Conservation (phyloP, 176 grass and related monocot genomes). For the Eleusine indica region DNA sequence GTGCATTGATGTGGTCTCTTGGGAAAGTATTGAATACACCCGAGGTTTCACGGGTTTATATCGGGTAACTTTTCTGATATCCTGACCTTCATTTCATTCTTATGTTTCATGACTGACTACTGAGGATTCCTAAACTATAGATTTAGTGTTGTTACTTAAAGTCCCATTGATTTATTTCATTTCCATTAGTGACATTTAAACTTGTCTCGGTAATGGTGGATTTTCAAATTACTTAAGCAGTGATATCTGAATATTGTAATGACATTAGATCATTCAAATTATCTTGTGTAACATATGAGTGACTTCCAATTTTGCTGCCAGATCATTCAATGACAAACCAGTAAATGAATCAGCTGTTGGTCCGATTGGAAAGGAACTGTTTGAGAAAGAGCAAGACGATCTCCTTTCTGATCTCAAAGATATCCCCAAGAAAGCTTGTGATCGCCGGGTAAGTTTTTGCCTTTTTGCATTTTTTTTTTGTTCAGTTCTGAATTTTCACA, state of each 20-base stretch:
- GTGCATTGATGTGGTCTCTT: constrained; percentile 98
- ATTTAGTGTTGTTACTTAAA: constrained; percentile 23
- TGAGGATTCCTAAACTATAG: constrained; percentile 8
- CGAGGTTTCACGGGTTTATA: constrained; percentile 93
- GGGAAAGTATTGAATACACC: constrained; percentile 99
- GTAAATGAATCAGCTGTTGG: constrained; percentile 83
- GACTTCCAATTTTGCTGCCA: constrained; percentile 40
- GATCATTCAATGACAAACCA: constrained; percentile 98
- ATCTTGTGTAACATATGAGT: neutral
- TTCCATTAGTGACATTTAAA: neutral
- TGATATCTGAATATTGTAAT: constrained; percentile 10
- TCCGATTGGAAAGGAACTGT: constrained; percentile 89
- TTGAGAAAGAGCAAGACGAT: constrained; percentile 97
- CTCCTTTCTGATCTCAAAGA: constrained; percentile 97
- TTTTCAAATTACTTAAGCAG: constrained; percentile 4
- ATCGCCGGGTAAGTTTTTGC: constrained; percentile 61
- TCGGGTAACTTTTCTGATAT: constrained; percentile 64
- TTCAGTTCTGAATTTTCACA: constrained; percentile 14
- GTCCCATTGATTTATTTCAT: neutral
- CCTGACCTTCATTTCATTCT: constrained; percentile 20
- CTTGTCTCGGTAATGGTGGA: neutral
- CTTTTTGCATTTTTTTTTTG: neutral
- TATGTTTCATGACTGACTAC: constrained; percentile 9
- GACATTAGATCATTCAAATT: neutral
- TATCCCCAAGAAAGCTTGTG: constrained; percentile 99